Conservation (phyloP, 768 basidiomycete species). For the Boletellus ananiceps region DNA sequence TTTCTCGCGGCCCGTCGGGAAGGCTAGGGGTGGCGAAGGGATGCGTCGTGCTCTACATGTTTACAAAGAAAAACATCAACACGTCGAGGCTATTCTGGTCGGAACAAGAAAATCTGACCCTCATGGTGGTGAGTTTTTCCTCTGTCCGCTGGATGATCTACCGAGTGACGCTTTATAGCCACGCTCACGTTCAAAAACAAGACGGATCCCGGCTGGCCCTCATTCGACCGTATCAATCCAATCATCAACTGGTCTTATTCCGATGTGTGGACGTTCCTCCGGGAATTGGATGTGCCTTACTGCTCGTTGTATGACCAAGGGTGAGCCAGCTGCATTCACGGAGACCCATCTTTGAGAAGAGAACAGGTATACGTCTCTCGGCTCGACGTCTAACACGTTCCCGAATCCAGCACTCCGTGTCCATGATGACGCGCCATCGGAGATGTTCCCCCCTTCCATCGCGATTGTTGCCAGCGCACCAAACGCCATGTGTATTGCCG, state of each 20-base stretch:
- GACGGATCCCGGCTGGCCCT: conserved; percentile 89
- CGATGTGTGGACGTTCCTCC: conserved; percentile 87
- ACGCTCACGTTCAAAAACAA: conserved; percentile 67
- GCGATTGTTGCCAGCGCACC: conserved; percentile 21
- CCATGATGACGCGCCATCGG: conserved; percentile 7
- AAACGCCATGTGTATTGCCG: conserved; percentile 14
- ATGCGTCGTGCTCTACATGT: conserved; percentile 76
- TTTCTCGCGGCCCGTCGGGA: conserved; percentile 40
- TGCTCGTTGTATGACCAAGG: conserved; percentile 90
- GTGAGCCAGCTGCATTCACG: conserved; percentile 38
- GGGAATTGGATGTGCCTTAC: conserved; percentile 71
- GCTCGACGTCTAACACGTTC: conserved; percentile 91
- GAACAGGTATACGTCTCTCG: conserved; percentile 91
- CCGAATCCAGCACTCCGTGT: conserved; percentile 78
- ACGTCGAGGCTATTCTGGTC: conserved; percentile 78
- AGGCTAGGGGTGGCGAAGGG: conserved; percentile 55
- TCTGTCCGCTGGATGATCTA: neutral
- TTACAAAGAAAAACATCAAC: conserved; percentile 64
- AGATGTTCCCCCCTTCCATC: conserved; percentile 17
- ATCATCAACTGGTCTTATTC: conserved; percentile 93
- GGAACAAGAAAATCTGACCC: conserved; percentile 90
- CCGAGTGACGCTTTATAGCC: conserved; percentile 38
- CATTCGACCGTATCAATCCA: conserved; percentile 87
- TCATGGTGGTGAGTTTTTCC: conserved; percentile 75
- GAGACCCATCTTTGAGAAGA: neutral